phyloP scores from a whole-genome alignment of 805 yeast species.

The Saccharomycopsis microspora region DNA sequence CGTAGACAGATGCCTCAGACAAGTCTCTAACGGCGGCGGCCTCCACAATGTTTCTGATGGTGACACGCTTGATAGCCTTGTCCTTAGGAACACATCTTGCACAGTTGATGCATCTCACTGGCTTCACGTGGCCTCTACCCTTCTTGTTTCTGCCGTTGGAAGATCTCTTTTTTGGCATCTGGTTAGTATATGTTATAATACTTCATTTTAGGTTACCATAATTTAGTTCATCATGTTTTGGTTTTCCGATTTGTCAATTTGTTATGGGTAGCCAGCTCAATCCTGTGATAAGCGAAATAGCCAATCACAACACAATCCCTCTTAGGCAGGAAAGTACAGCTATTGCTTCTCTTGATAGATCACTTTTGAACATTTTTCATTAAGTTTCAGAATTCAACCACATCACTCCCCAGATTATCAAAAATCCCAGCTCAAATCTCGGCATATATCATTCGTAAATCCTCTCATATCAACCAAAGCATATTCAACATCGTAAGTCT shows the following conservation, averaged over 20 bases:
- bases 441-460: too few relatives aligned
- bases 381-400: too few relatives aligned
- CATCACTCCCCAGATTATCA: too few relatives aligned
- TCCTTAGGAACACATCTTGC: conserved; percentile 99
- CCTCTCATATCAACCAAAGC: too few relatives aligned
- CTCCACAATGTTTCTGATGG: conserved; percentile 99
- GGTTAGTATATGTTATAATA: neutral
- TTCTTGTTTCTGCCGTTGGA: conserved; percentile 99
- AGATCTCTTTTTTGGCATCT: conserved; percentile 99
- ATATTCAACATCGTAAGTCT: too few relatives aligned
- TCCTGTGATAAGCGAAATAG: too few relatives aligned
- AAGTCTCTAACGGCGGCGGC: conserved; percentile 99
- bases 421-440: too few relatives aligned
- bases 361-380: too few relatives aligned
- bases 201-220: neutral
- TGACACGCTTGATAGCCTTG: conserved; percentile 99
- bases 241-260: neutral
- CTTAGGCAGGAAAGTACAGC: too few relatives aligned
- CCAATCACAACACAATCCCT: too few relatives aligned
- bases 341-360: too few relatives aligned
- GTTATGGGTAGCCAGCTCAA: neutral
- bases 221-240: neutral
- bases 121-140: conserved; percentile 99
- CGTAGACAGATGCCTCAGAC: conserved; percentile 98
- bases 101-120: conserved; percentile 99